Conservation (phyloP, 805 yeast genomes). For the Candida stauntonica region DNA sequence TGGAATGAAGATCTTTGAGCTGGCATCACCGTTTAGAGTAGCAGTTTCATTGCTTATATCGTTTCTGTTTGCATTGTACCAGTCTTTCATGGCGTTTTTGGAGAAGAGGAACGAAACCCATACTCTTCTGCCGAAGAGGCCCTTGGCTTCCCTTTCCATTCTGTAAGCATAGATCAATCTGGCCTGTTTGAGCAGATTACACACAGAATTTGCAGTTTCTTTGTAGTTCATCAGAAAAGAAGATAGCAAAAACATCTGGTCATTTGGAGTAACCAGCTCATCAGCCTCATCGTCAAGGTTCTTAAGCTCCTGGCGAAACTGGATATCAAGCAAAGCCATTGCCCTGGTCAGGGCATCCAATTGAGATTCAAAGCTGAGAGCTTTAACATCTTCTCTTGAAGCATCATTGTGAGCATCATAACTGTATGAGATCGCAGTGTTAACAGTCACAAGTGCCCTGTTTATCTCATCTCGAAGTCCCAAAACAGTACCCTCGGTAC, state of each 20-base stretch:
- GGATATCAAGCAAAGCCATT: slow-evolving; percentile 31
- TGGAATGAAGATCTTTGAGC: slow-evolving; percentile 7
- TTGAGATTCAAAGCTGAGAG: slow-evolving; percentile 24
- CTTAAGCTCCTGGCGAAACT: slow-evolving; percentile 32
- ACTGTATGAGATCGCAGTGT: slow-evolving; percentile 32
- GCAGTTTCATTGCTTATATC: slow-evolving; percentile 29
- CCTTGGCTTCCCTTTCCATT: slow-evolving; percentile 29
- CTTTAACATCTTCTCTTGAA: slow-evolving; percentile 14
- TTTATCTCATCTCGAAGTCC: slow-evolving; percentile 33
- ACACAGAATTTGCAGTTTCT: slow-evolving; percentile 32
- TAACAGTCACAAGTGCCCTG: slow-evolving; percentile 30
- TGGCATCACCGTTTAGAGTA: slow-evolving; percentile 29
- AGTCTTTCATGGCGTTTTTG: slow-evolving; percentile 31
- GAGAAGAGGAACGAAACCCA: slow-evolving; percentile 42
- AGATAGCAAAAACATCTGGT: slow-evolving; percentile 45
- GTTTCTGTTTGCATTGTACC: slow-evolving; percentile 29
- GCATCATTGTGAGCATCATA: slow-evolving; percentile 35
- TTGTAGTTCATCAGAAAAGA: slow-evolving; percentile 46
- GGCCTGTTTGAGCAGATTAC: slow-evolving; percentile 30
- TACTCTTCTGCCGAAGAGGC: slow-evolving; percentile 34
- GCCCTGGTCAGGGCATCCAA: slow-evolving; percentile 28
- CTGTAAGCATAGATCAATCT: slow-evolving; percentile 30
- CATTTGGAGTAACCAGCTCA: slow-evolving; percentile 39
- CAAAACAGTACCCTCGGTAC: slow-evolving; percentile 30
- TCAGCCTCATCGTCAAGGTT: slow-evolving; percentile 21